A percentile compares a stretch with the other conserved stretches of the same genome.
Evolutionary conservation across 441 rosid genomes (phyloP).

Genomic region (Theobroma grandiflorum): DNA sequence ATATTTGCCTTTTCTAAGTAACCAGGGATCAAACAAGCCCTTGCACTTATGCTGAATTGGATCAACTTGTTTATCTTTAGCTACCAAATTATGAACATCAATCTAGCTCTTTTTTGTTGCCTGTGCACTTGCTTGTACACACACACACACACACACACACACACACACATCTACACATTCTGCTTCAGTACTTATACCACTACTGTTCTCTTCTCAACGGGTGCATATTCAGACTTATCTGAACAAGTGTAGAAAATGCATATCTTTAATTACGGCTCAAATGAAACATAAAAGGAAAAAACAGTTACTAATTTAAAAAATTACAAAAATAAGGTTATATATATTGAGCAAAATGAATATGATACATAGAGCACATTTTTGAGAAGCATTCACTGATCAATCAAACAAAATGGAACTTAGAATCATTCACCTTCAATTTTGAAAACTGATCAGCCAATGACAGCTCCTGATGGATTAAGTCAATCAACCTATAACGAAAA

Average conservation of each 20-base stretch:
- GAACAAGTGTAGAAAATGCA: background rate
- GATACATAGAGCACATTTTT: background rate
- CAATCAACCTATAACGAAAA: slow-evolving; percentile 73
- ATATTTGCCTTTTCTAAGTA: background rate
- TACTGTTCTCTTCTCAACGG: background rate
- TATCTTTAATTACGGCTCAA: background rate
- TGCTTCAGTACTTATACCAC: background rate
- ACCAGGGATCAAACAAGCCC: background rate
- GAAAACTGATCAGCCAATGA: slow-evolving; percentile 92
- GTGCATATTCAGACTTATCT: slow-evolving; percentile 8
- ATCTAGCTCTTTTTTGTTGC: background rate
- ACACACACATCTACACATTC: background rate
- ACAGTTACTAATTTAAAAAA: background rate
- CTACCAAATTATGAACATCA: background rate
- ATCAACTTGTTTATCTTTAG: background rate
- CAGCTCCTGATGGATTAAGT: slow-evolving; percentile 91
- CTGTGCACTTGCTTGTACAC: background rate
- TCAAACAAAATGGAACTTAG: slow-evolving; percentile 25
- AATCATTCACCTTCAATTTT: slow-evolving; percentile 76
- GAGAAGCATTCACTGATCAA: background rate
- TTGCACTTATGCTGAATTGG: background rate
- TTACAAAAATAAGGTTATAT: background rate
- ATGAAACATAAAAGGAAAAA: background rate
- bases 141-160: background rate
- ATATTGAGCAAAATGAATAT: background rate